Conservation (phyloP, 768 basidiomycete genomes). For the Calocera viscosa region DNA sequence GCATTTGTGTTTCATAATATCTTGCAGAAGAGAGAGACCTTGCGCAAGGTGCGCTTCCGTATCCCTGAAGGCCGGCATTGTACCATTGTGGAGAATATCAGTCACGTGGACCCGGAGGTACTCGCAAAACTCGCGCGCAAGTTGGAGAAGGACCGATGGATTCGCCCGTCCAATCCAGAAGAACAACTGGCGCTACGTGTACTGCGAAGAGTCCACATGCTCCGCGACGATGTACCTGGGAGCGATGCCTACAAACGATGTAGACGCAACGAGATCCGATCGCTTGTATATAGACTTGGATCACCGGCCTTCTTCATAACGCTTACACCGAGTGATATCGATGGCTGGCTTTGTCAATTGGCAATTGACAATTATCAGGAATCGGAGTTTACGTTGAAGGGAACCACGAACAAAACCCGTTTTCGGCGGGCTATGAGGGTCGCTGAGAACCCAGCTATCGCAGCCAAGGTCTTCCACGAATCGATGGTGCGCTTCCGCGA, state of each 20-base stretch:
- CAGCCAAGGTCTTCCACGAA: conserved; percentile 34
- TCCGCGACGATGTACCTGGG: conserved; percentile 21
- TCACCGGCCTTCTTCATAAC: conserved; percentile 35
- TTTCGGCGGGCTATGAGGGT: conserved; percentile 27
- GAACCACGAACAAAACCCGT: conserved; percentile 23
- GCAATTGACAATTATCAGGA: conserved; percentile 30
- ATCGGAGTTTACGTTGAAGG: conserved; percentile 24
- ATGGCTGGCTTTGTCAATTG: conserved; percentile 34
- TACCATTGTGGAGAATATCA: conserved; percentile 22
- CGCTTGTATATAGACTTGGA: conserved; percentile 27
- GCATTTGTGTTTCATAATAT: conserved; percentile 34
- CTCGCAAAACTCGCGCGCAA: conserved; percentile 21
- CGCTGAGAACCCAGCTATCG: conserved; percentile 32
- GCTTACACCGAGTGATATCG: conserved; percentile 34
- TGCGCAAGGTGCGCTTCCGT: conserved; percentile 28
- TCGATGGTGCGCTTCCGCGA: conserved; percentile 31
- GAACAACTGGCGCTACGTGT: conserved; percentile 24
- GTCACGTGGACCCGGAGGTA: conserved; percentile 20
- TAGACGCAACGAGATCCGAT: conserved; percentile 32
- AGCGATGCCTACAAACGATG: conserved; percentile 22
- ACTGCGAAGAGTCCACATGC: conserved; percentile 20
- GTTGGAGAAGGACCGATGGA: conserved; percentile 18
- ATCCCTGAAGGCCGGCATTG: conserved; percentile 24
- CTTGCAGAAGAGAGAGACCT: conserved; percentile 26
- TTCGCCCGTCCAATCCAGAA: conserved; percentile 18